phyloP scores from a whole-genome alignment of 1,139 yeast genomes.

The Suhomyces panamericanus region DNA sequence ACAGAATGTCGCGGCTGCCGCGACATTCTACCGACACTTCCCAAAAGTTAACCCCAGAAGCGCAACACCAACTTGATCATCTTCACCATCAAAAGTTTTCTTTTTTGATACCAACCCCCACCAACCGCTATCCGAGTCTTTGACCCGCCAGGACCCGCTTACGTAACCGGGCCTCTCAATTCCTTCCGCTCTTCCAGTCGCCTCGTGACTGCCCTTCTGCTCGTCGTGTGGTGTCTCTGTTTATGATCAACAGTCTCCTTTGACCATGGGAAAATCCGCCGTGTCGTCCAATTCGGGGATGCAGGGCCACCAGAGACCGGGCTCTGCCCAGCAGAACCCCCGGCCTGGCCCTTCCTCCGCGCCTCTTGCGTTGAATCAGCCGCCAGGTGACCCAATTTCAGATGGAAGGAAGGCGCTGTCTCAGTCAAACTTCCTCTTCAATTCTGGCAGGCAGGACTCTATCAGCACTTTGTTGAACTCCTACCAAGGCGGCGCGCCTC shows the following conservation, averaged over 20 bases:
- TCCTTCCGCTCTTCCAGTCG: neutral
- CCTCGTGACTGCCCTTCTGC: neutral
- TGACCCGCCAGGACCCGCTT: neutral
- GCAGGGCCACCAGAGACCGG: slow-evolving; percentile 11
- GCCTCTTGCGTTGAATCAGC: slow-evolving; percentile 2
- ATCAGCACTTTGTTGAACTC: slow-evolving; percentile 18
- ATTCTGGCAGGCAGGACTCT: slow-evolving; percentile 21
- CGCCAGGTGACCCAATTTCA: slow-evolving; percentile 1
- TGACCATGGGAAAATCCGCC: slow-evolving; percentile 16
- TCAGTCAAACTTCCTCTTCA: slow-evolving; percentile 17
- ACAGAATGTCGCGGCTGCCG: neutral
- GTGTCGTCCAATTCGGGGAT: slow-evolving; percentile 14
- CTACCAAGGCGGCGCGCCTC: slow-evolving; percentile 13
- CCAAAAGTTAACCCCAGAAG: slow-evolving; percentile 9
- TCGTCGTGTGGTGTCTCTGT: neutral
- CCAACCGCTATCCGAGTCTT: neutral
- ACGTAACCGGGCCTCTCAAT: slow-evolving; percentile 3
- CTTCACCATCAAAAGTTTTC: slow-evolving; percentile 6
- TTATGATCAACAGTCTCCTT: neutral
- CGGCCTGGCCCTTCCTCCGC: neutral
- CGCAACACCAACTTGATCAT: slow-evolving; percentile 3
- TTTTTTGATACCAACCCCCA: slow-evolving; percentile 3
- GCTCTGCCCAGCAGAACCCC: slow-evolving; percentile 4
- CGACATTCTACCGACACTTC: slow-evolving; percentile 9
- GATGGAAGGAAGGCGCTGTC: slow-evolving; percentile 7